These are phyloP conservation scores for Aspergillus campestris DNA, from an alignment of 495 filamentous ascomycete species.

Conservation along the genomic window DNA sequence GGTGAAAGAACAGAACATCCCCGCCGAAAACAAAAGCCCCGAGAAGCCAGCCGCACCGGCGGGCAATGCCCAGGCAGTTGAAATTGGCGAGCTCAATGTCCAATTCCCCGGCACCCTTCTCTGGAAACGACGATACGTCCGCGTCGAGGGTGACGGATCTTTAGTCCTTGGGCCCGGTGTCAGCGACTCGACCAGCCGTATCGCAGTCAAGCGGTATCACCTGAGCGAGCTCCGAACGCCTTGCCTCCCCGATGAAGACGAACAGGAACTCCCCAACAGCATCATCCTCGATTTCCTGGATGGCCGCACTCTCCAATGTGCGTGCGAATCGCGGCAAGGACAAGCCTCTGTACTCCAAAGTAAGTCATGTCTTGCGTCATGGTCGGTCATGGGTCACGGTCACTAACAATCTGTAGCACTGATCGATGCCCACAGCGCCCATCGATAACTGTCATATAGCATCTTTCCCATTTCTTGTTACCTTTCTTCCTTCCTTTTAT, in stretches of 20 bases:
- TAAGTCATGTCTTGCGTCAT: constrained; percentile 34
- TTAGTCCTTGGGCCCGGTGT: constrained; percentile 59
- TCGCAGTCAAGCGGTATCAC: constrained; percentile 64
- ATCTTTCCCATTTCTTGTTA: not conserved
- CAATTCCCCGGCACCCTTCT: constrained; percentile 89
- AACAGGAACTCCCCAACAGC: constrained; percentile 81
- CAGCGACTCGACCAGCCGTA: constrained; percentile 37
- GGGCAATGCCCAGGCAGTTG: constrained; percentile 39
- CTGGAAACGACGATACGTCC: constrained; percentile 82
- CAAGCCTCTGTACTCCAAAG: constrained; percentile 58
- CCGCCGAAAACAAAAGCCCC: constrained; percentile 9
- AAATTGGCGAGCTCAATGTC: constrained; percentile 82
- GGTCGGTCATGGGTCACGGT: not conserved
- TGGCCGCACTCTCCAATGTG: constrained; percentile 76
- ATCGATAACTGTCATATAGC: constrained; percentile 11
- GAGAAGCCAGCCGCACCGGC: constrained; percentile 29
- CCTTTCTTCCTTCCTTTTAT: constrained; percentile 7
- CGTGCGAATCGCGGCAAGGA: constrained; percentile 70
- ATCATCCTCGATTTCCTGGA: constrained; percentile 77
- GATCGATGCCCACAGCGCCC: constrained; percentile 11
- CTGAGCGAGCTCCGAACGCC: constrained; percentile 72
- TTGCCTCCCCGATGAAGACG: constrained; percentile 75
- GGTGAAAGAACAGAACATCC: constrained; percentile 47
- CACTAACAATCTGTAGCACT: constrained; percentile 11
- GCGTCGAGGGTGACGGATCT: constrained; percentile 67